Evolutionary conservation across 345 rosid species (phyloP).

Genomic region (Eucalyptus pauciflora): DNA sequence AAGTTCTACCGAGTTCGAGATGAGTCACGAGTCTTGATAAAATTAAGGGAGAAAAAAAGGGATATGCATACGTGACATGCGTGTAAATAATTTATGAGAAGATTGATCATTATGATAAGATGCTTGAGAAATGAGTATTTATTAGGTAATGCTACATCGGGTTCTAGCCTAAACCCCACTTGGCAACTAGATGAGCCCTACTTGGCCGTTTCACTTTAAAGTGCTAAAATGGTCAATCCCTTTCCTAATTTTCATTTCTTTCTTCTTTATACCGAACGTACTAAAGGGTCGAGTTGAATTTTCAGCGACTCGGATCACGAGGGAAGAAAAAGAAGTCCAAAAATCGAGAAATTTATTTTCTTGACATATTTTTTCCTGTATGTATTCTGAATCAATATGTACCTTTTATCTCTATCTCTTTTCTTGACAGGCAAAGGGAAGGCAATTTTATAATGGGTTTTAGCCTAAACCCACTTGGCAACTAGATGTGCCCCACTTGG

Average conservation of each 20-base stretch:
- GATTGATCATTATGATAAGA: background rate
- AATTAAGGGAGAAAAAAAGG: background rate
- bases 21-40: background rate
- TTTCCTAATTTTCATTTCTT: background rate
- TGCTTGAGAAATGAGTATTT: background rate
- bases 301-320: background rate
- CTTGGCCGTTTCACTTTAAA: background rate
- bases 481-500: background rate
- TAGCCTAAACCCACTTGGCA: background rate
- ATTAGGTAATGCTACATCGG: background rate
- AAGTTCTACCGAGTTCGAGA: background rate
- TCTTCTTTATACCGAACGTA: too few species aligned
- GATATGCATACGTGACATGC: background rate
- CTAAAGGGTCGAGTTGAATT: background rate
- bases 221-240: background rate
- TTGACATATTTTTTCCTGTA: rapidly evolving
- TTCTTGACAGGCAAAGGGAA: background rate
- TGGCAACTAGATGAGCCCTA: background rate
- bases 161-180: background rate
- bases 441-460: background rate
- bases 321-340: background rate
- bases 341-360: background rate
- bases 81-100: background rate
- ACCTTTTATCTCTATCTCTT: background rate
- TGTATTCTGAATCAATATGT: background rate